Conservation (phyloP, 2,329 filamentous ascomycete species). For the Scleromitrula shiraiana region DNA sequence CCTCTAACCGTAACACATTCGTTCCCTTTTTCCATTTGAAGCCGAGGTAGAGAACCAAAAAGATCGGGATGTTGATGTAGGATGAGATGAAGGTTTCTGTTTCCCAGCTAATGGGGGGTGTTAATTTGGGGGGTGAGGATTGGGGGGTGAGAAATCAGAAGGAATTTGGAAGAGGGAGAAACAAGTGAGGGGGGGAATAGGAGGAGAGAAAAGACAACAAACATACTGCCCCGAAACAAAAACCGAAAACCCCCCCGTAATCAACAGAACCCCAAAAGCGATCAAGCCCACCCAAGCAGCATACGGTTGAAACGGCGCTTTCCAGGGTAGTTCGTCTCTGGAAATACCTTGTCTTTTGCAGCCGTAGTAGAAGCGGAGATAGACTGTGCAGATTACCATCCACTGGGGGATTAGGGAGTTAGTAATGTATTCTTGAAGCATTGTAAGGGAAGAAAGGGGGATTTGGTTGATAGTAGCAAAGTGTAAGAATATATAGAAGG, state of each 20-base stretch:
- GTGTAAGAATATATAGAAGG: too few species aligned
- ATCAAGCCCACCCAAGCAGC: slow-evolving; percentile 52
- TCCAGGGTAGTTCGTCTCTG: slow-evolving; percentile 46
- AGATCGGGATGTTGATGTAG: slow-evolving; percentile 42
- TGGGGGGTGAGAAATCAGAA: too few species aligned
- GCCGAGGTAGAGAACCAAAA: slow-evolving; percentile 36
- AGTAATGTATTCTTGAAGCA: too few species aligned
- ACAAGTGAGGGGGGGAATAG: neutral
- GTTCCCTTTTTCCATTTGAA: slow-evolving; percentile 48
- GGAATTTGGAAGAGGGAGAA: neutral
- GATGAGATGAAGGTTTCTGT: slow-evolving; percentile 50
- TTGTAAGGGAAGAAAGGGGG: too few species aligned
- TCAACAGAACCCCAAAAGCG: slow-evolving; percentile 55
- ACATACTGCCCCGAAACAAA: slow-evolving; percentile 46
- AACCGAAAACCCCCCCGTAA: slow-evolving; percentile 61
- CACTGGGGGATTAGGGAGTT: too few species aligned
- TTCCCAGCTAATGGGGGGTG: slow-evolving; percentile 38
- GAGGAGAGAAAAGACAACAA: too few species aligned
- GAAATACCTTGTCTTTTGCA: slow-evolving; percentile 48
- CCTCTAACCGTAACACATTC: slow-evolving; percentile 33
- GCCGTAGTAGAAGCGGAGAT: slow-evolving; percentile 48
- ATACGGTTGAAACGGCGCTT: slow-evolving; percentile 38
- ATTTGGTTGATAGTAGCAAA: too few species aligned
- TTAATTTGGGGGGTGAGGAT: too few species aligned
- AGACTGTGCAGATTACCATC: slow-evolving; percentile 50